These are phyloP conservation scores for Vitis amurensis DNA, from an alignment of 164 flowering plant genomes.

Conservation along the genomic window DNA sequence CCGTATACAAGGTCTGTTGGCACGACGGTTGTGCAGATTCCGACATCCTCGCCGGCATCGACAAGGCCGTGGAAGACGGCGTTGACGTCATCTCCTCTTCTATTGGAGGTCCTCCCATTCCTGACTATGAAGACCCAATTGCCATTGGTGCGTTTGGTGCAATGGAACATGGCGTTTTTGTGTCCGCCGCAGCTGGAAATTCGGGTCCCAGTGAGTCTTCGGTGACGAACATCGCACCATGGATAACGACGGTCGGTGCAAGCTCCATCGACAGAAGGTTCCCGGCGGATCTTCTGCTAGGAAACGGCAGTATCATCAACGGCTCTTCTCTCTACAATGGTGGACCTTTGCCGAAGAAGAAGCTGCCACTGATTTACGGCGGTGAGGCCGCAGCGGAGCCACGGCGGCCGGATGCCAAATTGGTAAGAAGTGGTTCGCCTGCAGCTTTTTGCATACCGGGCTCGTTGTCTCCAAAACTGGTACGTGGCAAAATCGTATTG, in stretches of 20 bases:
- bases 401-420: too few species aligned
- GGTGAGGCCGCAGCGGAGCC: conserved; percentile 16
- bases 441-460: conserved; percentile 31
- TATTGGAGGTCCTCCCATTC: conserved; percentile 18
- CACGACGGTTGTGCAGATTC: conserved; percentile 35
- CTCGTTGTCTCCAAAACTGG: conserved; percentile 31
- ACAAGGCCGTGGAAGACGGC: conserved; percentile 54
- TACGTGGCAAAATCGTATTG: conserved; percentile 50
- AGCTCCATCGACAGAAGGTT: conserved; percentile 53
- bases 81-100: conserved; percentile 53
- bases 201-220: conserved; percentile 29
- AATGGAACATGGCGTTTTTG: conserved; percentile 37
- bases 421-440: too few species aligned
- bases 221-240: conserved; percentile 48
- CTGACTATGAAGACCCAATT: conserved; percentile 23
- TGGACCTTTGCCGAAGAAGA: conserved; percentile 14
- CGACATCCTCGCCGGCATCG: conserved; percentile 53
- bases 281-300: conserved; percentile 42
- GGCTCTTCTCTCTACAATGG: conserved; percentile 51
- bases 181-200: conserved; percentile 56
- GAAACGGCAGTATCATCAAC: conserved; percentile 28
- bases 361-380: conserved; percentile 30
- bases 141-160: conserved; percentile 40
- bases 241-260: conserved; percentile 67
- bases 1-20: conserved; percentile 56